A percentile compares a stretch with the other conserved stretches of the same genome.
phyloP scores from a whole-genome alignment of 441 rosid genomes.

The Gossypium trilobum region DNA sequence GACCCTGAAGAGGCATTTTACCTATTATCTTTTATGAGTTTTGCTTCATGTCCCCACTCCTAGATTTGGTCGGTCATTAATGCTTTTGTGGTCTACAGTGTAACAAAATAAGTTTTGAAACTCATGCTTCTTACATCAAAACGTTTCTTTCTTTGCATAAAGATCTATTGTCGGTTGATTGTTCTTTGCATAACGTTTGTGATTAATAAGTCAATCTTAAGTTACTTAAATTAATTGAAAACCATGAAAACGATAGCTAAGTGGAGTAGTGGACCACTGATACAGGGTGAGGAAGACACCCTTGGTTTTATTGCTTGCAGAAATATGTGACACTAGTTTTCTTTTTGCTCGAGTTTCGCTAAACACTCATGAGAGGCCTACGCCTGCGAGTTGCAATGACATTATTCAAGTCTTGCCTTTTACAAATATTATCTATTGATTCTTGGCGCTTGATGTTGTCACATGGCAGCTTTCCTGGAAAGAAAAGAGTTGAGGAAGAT shows the following conservation, averaged over 20 bases:
- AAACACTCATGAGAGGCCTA: conserved; percentile 1
- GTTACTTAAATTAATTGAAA: conserved; percentile 18
- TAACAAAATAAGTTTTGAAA: background rate
- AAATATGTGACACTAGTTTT: background rate
- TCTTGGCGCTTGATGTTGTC: conserved; percentile 14
- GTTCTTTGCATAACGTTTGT: background rate
- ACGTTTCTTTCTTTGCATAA: background rate
- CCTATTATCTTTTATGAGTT: conserved; percentile 5
- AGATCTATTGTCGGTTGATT: background rate
- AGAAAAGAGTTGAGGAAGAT: conserved; percentile 43
- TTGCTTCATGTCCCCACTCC: conserved; percentile 7
- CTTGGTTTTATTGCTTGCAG: conserved; percentile 4
- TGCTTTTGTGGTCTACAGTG: conserved; percentile 22
- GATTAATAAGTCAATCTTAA: conserved; percentile 4
- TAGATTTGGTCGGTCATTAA: conserved; percentile 5
- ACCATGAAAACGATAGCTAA: conserved; percentile 12
- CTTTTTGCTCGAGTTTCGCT: background rate
- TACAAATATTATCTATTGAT: conserved; percentile 14
- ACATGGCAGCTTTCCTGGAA: conserved; percentile 60
- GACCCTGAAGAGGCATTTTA: background rate
- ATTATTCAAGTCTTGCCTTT: conserved; percentile 21
- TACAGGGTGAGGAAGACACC: conserved; percentile 19
- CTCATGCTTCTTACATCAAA: background rate
- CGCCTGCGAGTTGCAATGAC: conserved; percentile 10
- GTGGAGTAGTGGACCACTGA: conserved; percentile 17